These are phyloP conservation scores for Trichoderma atroviride DNA, from an alignment of 2,329 filamentous ascomycete species.

Conservation along the genomic window DNA sequence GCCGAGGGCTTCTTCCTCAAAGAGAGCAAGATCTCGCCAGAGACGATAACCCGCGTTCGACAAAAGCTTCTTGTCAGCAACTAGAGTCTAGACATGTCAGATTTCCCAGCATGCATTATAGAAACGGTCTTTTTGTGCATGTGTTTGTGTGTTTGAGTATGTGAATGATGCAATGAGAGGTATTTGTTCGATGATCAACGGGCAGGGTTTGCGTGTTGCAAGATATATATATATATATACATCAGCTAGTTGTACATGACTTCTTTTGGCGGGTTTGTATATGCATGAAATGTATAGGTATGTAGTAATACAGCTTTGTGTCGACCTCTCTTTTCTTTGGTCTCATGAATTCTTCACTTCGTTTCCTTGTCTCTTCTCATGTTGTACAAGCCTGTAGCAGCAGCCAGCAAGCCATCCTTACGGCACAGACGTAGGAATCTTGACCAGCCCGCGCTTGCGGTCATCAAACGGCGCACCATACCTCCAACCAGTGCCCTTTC, in stretches of 20 bases:
- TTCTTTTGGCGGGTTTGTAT: not conserved
- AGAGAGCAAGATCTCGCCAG: constrained; percentile 59
- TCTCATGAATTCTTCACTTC: no score
- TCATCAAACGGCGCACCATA: constrained; percentile 67
- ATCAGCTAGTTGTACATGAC: constrained; percentile 12
- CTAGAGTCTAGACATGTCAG: constrained; percentile 28
- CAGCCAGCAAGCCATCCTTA: constrained; percentile 32
- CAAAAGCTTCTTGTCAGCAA: constrained; percentile 48
- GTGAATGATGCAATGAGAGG: not conserved
- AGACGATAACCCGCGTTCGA: constrained; percentile 56
- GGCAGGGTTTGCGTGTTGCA: not conserved
- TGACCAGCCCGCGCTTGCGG: constrained; percentile 64
- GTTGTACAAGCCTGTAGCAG: not conserved
- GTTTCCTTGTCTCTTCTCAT: not conserved
- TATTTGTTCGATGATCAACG: constrained; percentile 4
- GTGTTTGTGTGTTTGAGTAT: not conserved
- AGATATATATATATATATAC: constrained; percentile 9
- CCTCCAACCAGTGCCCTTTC: constrained; percentile 59
- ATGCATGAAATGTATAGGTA: not conserved
- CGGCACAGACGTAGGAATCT: constrained; percentile 67
- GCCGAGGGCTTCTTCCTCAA: constrained; percentile 64
- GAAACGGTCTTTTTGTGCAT: not conserved
- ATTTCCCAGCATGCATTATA: not conserved
- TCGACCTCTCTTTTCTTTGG: not conserved
- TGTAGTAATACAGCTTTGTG: constrained; percentile 15